A percentile compares a stretch with the other conserved stretches of the same genome.
phyloP scores from a whole-genome alignment of 2,329 filamentous ascomycete genomes.

The Lasiodiplodia theobromae region DNA sequence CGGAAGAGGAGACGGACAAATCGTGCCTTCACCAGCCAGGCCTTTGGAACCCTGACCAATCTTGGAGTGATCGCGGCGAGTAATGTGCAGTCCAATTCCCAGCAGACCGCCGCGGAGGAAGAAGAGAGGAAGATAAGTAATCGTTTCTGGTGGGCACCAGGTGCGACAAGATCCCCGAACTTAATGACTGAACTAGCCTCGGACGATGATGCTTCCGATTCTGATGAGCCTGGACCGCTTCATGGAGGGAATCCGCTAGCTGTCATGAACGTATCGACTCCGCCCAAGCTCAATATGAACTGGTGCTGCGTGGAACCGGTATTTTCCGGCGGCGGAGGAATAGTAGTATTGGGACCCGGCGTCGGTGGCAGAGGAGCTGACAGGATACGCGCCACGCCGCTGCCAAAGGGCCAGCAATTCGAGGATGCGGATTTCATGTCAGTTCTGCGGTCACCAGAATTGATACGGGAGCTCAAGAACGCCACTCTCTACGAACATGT shows the following conservation, averaged over 20 bases:
- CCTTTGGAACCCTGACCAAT: constrained; percentile 43
- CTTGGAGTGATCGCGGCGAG: constrained; percentile 2
- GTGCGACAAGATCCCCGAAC: constrained; percentile 62
- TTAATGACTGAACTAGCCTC: constrained; percentile 62
- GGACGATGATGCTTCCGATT: constrained; percentile 47
- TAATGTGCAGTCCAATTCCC: constrained; percentile 5
- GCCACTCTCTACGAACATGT: constrained; percentile 51
- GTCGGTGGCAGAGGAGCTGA: constrained; percentile 60
- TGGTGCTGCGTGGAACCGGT: constrained; percentile 68
- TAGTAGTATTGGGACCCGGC: constrained; percentile 60
- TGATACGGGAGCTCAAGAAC: constrained; percentile 50
- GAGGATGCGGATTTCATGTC: constrained; percentile 63
- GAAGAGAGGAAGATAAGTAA: constrained; percentile 36
- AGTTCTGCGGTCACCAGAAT: constrained; percentile 56
- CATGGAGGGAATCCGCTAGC: constrained; percentile 30
- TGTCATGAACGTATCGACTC: constrained; percentile 44
- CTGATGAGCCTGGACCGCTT: constrained; percentile 40
- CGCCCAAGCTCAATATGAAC: constrained; percentile 59
- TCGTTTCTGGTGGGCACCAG: constrained; percentile 66
- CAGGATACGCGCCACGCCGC: constrained; percentile 62
- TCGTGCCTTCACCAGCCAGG: constrained; percentile 45
- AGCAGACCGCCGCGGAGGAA: not conserved
- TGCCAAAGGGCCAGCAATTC: constrained; percentile 62
- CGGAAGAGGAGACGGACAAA: constrained; percentile 48
- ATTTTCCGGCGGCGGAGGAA: constrained; percentile 66